Percentiles rank a stretch among this genome's conserved stretches.
Conservation (phyloP, 441 rosid species). For the Breynia disticha region DNA sequence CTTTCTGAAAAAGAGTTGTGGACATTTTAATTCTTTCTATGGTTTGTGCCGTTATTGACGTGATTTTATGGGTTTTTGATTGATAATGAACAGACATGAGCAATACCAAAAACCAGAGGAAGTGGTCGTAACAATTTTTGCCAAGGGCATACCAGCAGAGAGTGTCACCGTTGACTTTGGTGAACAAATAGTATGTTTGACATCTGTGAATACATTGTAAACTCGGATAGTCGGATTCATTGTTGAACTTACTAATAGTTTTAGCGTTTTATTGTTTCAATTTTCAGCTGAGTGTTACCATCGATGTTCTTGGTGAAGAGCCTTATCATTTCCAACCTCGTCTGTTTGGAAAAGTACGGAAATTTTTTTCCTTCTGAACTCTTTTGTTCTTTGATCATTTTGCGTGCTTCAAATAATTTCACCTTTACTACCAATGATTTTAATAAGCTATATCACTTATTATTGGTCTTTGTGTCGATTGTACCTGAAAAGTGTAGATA, state of each 20-base stretch:
- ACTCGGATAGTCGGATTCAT: not conserved
- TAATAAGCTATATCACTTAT: not conserved
- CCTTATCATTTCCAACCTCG: constrained; percentile 67
- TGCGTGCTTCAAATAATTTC: not conserved
- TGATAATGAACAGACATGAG: constrained; percentile 41
- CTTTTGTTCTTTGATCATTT: not conserved
- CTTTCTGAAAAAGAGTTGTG: not conserved
- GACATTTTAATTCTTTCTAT: not conserved
- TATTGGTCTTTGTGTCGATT: constrained; percentile 25
- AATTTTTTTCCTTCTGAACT: not conserved
- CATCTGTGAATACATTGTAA: not conserved
- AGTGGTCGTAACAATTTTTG: constrained; percentile 66
- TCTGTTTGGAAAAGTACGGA: constrained; percentile 63
- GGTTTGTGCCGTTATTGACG: too few relatives aligned
- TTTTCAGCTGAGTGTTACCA: constrained; percentile 61
- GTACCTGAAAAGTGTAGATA: constrained; percentile 42
- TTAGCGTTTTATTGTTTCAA: constrained; percentile 2
- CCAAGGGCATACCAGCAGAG: constrained; percentile 43
- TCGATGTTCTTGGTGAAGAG: constrained; percentile 60
- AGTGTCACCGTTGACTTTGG: constrained; percentile 45
- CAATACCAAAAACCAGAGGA: constrained; percentile 59
- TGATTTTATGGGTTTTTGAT: too few relatives aligned
- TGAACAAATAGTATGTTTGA: constrained; percentile 46
- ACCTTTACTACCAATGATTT: too few relatives aligned
- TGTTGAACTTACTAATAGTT: not conserved